A percentile compares a stretch with the other conserved stretches of the same genome.
Conservation (phyloP, 768 basidiomycete genomes). For the Strobilomyces dryophilus region DNA sequence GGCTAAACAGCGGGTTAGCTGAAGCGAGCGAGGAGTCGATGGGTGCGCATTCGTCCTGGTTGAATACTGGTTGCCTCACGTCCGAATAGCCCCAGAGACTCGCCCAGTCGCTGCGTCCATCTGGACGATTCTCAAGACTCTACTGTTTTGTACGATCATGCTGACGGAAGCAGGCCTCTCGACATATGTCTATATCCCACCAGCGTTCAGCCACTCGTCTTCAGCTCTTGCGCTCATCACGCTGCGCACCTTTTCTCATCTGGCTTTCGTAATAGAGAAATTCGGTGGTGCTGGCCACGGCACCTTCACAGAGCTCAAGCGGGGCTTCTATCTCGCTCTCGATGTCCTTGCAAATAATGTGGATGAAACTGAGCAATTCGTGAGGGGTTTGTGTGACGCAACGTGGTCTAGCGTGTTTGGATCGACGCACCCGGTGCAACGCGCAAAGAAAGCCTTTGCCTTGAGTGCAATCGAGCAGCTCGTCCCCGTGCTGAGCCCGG, state of each 20-base stretch:
- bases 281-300: slow-evolving; percentile 62
- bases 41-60: slow-evolving; percentile 33
- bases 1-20: slow-evolving; percentile 39
- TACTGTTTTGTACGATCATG: slow-evolving; percentile 73
- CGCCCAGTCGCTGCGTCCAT: slow-evolving; percentile 44
- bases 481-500: slow-evolving; percentile 52
- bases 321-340: slow-evolving; percentile 70
- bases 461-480: slow-evolving; percentile 79
- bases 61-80: slow-evolving; percentile 1
- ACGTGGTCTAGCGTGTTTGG: slow-evolving; percentile 22
- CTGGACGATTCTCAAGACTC: slow-evolving; percentile 69
- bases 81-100: slow-evolving; percentile 38
- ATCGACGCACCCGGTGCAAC: slow-evolving; percentile 22
- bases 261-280: slow-evolving; percentile 74
- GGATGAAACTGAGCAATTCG: slow-evolving; percentile 36
- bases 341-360: slow-evolving; percentile 57
- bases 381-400: slow-evolving; percentile 34
- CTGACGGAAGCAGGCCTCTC: slow-evolving; percentile 59
- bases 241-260: slow-evolving; percentile 56
- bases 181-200: slow-evolving; percentile 48
- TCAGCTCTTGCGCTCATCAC: slow-evolving; percentile 49
- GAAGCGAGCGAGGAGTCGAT: slow-evolving; percentile 20
- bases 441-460: slow-evolving; percentile 53
- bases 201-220: slow-evolving; percentile 35
- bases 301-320: slow-evolving; percentile 69